Base-by-base conservation (phyloP, 2,329 filamentous ascomycete genomes). In the Dothistroma septosporum region DNA sequence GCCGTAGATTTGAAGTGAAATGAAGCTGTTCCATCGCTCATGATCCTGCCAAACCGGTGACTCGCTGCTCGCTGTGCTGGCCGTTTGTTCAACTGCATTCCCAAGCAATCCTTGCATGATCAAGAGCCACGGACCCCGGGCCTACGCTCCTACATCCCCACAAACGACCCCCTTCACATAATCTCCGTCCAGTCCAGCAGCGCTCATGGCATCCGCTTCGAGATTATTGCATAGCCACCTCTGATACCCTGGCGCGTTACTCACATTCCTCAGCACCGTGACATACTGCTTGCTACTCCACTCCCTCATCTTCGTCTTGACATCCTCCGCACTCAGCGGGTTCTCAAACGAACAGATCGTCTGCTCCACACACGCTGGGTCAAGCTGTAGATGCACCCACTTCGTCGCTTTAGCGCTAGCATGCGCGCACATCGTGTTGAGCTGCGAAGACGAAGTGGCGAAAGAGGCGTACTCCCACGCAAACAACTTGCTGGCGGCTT, bases 161-260 rank as follows among this genome's bases (percentile, higher is more conserved):
- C 66, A 69, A 19, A 68, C 58, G 49, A 57, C 44, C 22, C n/a
- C 32, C 54, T 57, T 61, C 4, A 69, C 63, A 32, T 53, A 37
- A 19, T 54, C 22, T 12, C 66, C 69, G 60, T 68, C 61, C n/a
- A 71, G 16, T 7, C 69, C 69, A 4, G 66, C 64, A 9, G 48
- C 58, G 19, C 64, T 56, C 68, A 72, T 62, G 0, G 59, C 55
- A 8, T 57, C 60, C 4, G 52, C 52, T 49, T 67, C 60, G 24
- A 72, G 22, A 31, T 66, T 63, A 16, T 56, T 44, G 37, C 68
- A 69, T 7, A 72, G 50, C 58, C 61, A 67, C 19, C 46, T 24
- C 41, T 31, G 21, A 55, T 63, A 72, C 0, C 61, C 64, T 11
- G 35, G 19, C 10, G 59, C 62, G 44, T 66, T 67, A 33, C 66